Evolutionary conservation across 2,329 filamentous ascomycete species (phyloP).

Genomic region (Xylariomycetidae sp.): DNA sequence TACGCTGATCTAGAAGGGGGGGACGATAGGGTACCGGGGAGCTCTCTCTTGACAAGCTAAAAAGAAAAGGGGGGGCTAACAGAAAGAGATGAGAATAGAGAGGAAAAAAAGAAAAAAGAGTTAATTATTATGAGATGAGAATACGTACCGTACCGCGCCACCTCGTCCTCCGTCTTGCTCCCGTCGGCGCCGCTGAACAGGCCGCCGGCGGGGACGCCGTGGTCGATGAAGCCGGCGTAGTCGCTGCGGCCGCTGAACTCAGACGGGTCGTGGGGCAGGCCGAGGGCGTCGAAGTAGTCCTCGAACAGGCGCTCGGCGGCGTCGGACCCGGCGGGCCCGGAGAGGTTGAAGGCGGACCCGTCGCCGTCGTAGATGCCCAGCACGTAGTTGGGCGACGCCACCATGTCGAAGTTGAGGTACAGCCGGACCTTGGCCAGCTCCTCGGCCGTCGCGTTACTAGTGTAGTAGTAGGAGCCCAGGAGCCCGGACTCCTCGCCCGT

Average conservation of each 20-base stretch:
- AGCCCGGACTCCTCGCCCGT: slow-evolving; percentile 47
- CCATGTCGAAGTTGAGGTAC: slow-evolving; percentile 56
- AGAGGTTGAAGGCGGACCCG: slow-evolving; percentile 55
- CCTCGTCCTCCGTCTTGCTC: slow-evolving; percentile 51
- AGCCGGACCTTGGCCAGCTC: slow-evolving; percentile 47
- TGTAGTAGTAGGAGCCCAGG: slow-evolving; percentile 46
- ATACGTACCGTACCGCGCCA: slow-evolving; percentile 50
- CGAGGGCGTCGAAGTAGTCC: slow-evolving; percentile 44
- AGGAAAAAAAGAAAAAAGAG: no score
- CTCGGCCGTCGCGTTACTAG: slow-evolving; percentile 35
- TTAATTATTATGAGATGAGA: no score
- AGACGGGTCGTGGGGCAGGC: slow-evolving; percentile 43
- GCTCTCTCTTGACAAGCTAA: no score
- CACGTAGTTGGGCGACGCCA: slow-evolving; percentile 45
- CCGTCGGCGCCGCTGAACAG: slow-evolving; percentile 57
- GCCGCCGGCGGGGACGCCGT: slow-evolving; percentile 53
- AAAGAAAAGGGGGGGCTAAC: no score
- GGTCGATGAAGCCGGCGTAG: slow-evolving; percentile 54
- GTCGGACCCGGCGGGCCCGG: slow-evolving; percentile 51
- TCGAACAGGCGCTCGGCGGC: slow-evolving; percentile 56
- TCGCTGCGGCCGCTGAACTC: slow-evolving; percentile 55
- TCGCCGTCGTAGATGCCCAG: slow-evolving; percentile 57
- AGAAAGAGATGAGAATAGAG: no score
- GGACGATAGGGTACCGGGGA: no score
- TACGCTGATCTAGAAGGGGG: no score